phyloP scores from a whole-genome alignment of 2,329 filamentous ascomycete species.

The Ophiocordyceps camponoti-saundersi region DNA sequence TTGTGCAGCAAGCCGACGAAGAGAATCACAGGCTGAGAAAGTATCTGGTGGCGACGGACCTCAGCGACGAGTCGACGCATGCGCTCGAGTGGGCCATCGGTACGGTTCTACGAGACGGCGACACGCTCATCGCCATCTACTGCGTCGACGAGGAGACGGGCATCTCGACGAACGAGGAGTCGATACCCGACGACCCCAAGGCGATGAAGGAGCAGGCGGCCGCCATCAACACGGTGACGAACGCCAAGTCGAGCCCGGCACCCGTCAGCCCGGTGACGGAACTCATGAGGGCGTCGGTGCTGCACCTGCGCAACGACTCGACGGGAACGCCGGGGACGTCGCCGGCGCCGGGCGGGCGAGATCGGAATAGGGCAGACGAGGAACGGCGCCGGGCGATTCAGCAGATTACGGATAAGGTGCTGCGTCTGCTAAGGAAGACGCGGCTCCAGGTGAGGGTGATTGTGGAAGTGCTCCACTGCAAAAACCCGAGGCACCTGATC shows the following conservation, averaged over 20 bases:
- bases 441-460: slow-evolving; percentile 83
- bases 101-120: slow-evolving; percentile 82
- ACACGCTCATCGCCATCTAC: slow-evolving; percentile 85
- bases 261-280: slow-evolving; percentile 17
- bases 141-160: slow-evolving; percentile 78
- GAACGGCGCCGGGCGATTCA: slow-evolving; percentile 71
- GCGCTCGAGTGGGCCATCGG: slow-evolving; percentile 96
- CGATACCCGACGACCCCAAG: slow-evolving; percentile 55
- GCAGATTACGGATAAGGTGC: slow-evolving; percentile 66
- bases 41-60: slow-evolving; percentile 88
- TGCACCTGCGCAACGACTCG: slow-evolving; percentile 13
- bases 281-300: slow-evolving; percentile 12
- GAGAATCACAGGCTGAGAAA: slow-evolving; percentile 67
- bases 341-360: slow-evolving; percentile 29
- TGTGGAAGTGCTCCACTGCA: slow-evolving; percentile 95
- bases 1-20: slow-evolving; percentile 62
- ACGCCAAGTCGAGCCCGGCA: slow-evolving; percentile 16
- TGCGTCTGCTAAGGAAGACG: slow-evolving; percentile 79
- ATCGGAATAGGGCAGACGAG: slow-evolving; percentile 47
- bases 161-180: slow-evolving; percentile 29
- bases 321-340: slow-evolving; percentile 21
- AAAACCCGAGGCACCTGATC: slow-evolving; percentile 89
- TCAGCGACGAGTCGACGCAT: slow-evolving; percentile 87
- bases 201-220: slow-evolving; percentile 61
- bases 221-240: slow-evolving; percentile 48